Base-by-base conservation (phyloP, 2,329 filamentous ascomycete genomes). In the Ilyonectria sp. region DNA sequence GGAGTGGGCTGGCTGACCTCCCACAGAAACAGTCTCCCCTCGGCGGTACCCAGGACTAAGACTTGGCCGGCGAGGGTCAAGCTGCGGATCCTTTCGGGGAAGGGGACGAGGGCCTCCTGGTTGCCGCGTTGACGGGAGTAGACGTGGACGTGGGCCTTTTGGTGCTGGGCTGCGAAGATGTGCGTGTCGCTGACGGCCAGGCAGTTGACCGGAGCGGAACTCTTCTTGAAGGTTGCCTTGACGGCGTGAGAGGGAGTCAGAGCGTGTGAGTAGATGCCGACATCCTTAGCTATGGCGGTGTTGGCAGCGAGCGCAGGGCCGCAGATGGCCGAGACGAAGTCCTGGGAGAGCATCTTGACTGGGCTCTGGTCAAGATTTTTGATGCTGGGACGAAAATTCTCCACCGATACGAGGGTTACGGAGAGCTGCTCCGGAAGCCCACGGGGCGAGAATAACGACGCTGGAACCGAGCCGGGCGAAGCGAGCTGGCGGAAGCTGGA, bases 71-170 rank as follows among this genome's bases (percentile, higher is more conserved):
- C 90, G 61, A 97, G 85, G 23, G 90, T 87, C 75, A 97, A 83
- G 80, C 93, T 94, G 71, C 90, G 91, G 76, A 99, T 94, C 75
- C 91, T 89, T 81, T 98, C 95, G 0, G 93, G 91, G 75, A 99
- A 97, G 1, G 95, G 92, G 21, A 98, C 90, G 19, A 94, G 88
- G 7, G 94, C 93, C 82, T 98, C 95, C 78, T 98, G 94, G 74
- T 93, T 96, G 31, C 93, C 93, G 70, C 93, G 93, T 65, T 91
- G 87, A 62, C 94, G 89, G 65, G 89, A 95, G 82, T 98, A 99
- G 62, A 99, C 94, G 82, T 98, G 94, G 1, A 99, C 88, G 47
- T 97, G 93, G 0, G 94, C 94, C 81, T 97, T 98, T 71, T 95
- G 94, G 56, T 92, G 88, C 80, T 99, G 96, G 4, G 94, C 95